Evolutionary conservation across 148 eudicot species (phyloP).

Genomic region (Fagopyrum homotropicum): DNA sequence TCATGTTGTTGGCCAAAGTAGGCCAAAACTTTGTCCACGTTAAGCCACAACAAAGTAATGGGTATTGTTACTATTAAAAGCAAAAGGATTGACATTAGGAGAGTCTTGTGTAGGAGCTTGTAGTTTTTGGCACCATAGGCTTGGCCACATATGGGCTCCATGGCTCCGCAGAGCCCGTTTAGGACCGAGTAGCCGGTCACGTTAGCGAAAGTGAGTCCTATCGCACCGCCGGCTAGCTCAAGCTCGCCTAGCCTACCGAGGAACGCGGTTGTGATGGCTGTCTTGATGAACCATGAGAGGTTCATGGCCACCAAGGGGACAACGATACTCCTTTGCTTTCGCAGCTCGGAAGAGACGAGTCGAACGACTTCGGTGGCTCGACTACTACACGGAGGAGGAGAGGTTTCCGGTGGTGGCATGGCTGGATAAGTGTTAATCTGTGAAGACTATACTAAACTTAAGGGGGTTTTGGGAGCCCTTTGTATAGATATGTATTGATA

Average conservation of each 20-base stretch:
- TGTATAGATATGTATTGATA: not conserved
- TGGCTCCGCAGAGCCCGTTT: constrained; percentile 66
- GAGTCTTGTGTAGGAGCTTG: constrained; percentile 73
- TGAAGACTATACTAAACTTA: not conserved
- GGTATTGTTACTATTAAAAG: constrained; percentile 45
- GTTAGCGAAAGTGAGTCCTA: constrained; percentile 73
- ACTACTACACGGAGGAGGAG: constrained; percentile 5
- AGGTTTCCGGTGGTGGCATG: constrained; percentile 7
- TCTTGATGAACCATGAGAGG: constrained; percentile 60
- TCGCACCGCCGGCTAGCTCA: constrained; percentile 63
- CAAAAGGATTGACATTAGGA: constrained; percentile 50
- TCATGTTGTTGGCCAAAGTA: constrained; percentile 63
- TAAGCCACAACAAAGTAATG: constrained; percentile 65
- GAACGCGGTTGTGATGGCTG: constrained; percentile 64
- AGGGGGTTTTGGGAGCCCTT: constrained; percentile 3
- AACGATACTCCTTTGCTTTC: constrained; percentile 42
- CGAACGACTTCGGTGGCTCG: constrained; percentile 17
- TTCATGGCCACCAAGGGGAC: constrained; percentile 61
- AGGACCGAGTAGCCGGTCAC: constrained; percentile 78
- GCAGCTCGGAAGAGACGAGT: constrained; percentile 34
- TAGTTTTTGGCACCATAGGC: constrained; percentile 78
- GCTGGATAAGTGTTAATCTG: not conserved
- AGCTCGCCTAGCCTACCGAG: constrained; percentile 75
- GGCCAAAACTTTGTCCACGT: constrained; percentile 49
- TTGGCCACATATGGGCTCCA: constrained; percentile 96